These are phyloP conservation scores for Colletotrichum zoysiae DNA, from an alignment of 2,329 filamentous ascomycete species.

Conservation along the genomic window DNA sequence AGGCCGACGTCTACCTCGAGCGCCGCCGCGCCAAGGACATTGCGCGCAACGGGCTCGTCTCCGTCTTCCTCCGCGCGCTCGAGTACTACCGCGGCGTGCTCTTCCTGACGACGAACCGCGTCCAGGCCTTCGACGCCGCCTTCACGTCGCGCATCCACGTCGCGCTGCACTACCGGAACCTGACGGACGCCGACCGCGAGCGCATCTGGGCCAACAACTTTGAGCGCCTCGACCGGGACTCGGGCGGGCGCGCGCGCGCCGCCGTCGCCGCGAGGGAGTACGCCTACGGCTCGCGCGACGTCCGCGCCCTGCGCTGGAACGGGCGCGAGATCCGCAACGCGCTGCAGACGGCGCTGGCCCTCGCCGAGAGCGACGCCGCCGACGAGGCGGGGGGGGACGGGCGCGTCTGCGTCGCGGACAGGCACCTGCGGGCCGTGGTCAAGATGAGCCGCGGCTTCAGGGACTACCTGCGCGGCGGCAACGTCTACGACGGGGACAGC, in stretches of 20 bases:
- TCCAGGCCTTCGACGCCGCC: slow-evolving; percentile 52
- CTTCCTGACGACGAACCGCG: slow-evolving; percentile 65
- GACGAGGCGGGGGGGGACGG: slow-evolving; percentile 40
- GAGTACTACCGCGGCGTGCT: slow-evolving; percentile 65
- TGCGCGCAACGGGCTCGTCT: slow-evolving; percentile 61
- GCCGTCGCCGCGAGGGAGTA: slow-evolving; percentile 44
- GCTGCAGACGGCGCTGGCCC: slow-evolving; percentile 51
- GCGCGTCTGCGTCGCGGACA: slow-evolving; percentile 41
- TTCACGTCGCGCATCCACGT: slow-evolving; percentile 51
- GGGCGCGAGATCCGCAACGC: slow-evolving; percentile 52
- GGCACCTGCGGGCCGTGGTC: slow-evolving; percentile 45
- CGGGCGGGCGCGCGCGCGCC: slow-evolving; percentile 45
- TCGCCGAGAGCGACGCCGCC: slow-evolving; percentile 46
- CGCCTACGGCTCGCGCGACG: slow-evolving; percentile 43
- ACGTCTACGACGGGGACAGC: slow-evolving; percentile 37
- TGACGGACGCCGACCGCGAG: slow-evolving; percentile 46
- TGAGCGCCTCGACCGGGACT: slow-evolving; percentile 46
- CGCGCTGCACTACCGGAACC: slow-evolving; percentile 48
- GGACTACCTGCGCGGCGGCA: slow-evolving; percentile 47
- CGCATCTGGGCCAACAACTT: slow-evolving; percentile 49
- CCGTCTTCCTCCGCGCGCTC: slow-evolving; percentile 62
- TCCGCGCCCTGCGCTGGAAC: slow-evolving; percentile 44
- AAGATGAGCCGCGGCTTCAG: slow-evolving; percentile 45
- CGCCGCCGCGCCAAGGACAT: slow-evolving; percentile 59
- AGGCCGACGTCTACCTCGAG: slow-evolving; percentile 72